Base-by-base conservation (phyloP, 495 filamentous ascomycete genomes). In the Lindgomyces ingoldianus region DNA sequence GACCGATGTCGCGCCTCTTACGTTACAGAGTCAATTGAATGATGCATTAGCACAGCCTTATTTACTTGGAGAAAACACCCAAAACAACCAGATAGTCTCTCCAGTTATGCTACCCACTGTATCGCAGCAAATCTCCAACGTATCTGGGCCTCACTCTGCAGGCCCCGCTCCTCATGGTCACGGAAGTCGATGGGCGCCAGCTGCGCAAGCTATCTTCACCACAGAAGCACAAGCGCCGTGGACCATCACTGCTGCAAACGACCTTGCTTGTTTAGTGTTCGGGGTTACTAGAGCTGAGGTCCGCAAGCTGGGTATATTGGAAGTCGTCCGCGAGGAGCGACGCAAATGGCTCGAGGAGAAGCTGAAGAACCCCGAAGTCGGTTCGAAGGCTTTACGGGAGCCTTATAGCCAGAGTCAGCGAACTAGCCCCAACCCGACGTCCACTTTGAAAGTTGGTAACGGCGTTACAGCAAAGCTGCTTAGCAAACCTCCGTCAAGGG, bases 191-290 rank as follows among this genome's bases (percentile, higher is more conserved):
- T 96, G 88, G 86, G 88, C 89, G 8, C 93, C 92, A 8, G 89
- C 92, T 27, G 89, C 91, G 18, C 95, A 98, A 76, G 94, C 94
- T 41, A 95, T 98, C 52, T 98, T 98, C 71, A 92, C 93, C 18
- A 98, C 94, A 16, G 90, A 95, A 75, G 82, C 90, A 46, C 81
- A 87, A 46, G 81, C 89, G 10, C 95, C 94, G 3, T 98, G 91
- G 90, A 98, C 93, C 1, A 96, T 98, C 57, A 80, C 96, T 48
- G 89, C 93, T 8, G 95, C 94, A n/a, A 98, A 98, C 71, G 94
- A 98, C 74, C 80, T 98, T 33, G 93, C 95, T 16, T 98, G 94
- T 76, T 81, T 98, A 25, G 84, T 98, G 48, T 98, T 98, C 76
- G 94, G 94, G 39, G 91, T 98, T 26, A 95, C 93, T 4, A 90